phyloP scores from a whole-genome alignment of 2,329 filamentous ascomycete genomes.

The Coniosporium tulheliwenetii region DNA sequence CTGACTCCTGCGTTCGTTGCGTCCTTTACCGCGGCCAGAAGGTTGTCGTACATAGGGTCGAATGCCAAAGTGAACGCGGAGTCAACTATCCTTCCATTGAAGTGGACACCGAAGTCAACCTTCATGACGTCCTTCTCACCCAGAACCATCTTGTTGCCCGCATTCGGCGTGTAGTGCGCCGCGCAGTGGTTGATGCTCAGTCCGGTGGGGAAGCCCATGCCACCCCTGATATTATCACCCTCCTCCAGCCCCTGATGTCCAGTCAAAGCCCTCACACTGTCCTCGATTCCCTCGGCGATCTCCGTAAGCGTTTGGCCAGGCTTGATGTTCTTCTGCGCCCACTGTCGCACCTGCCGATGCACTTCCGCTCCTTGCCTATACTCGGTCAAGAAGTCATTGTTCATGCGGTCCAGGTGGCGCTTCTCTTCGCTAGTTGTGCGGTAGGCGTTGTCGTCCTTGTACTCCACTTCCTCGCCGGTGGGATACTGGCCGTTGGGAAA shows the following conservation, averaged over 20 bases:
- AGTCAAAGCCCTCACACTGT: constrained; percentile 60
- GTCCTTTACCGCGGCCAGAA: constrained; percentile 50
- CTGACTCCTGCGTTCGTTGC: constrained; percentile 62
- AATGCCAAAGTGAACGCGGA: constrained; percentile 56
- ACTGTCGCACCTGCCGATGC: constrained; percentile 76
- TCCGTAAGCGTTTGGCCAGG: constrained; percentile 67
- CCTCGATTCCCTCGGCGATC: constrained; percentile 77
- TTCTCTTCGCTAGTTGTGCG: constrained; percentile 77
- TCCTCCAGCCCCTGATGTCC: constrained; percentile 63
- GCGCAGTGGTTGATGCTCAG: constrained; percentile 74
- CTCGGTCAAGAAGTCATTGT: constrained; percentile 63
- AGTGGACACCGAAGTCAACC: constrained; percentile 56
- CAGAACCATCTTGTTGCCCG: constrained; percentile 62
- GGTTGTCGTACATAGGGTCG: constrained; percentile 52
- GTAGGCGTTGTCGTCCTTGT: constrained; percentile 60
- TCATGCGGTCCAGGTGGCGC: constrained; percentile 64
- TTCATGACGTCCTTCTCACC: constrained; percentile 56
- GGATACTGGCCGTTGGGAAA: constrained; percentile 62
- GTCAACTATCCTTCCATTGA: constrained; percentile 57
- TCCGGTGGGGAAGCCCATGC: constrained; percentile 78
- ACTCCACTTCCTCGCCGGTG: constrained; percentile 63
- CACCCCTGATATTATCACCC: constrained; percentile 62
- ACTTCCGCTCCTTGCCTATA: constrained; percentile 77
- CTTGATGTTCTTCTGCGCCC: constrained; percentile 65
- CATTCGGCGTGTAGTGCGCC: constrained; percentile 77